Evolutionary conservation across 257 asterid genomes (phyloP).

Genomic region (Scutellaria galericulata): DNA sequence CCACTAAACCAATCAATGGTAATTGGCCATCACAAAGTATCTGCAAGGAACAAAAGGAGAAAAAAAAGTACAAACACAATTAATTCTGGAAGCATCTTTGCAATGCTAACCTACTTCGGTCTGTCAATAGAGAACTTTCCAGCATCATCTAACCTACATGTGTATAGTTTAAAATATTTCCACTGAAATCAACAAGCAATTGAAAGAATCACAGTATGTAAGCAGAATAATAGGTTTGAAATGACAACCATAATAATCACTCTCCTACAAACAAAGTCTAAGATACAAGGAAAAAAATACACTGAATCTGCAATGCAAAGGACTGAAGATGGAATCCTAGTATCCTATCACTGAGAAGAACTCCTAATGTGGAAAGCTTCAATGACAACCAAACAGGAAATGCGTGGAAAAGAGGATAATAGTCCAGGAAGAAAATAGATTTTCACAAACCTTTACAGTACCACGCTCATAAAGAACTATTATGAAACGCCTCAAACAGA

Average conservation of each 20-base stretch:
- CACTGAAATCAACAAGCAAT: constrained; percentile 13
- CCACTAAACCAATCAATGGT: constrained; percentile 87
- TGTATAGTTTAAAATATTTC: neutral
- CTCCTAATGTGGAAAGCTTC: constrained; percentile 23
- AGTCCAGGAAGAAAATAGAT: constrained; percentile 34
- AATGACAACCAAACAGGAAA: constrained; percentile 27
- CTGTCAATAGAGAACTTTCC: constrained; percentile 8
- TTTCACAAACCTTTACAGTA: constrained; percentile 67
- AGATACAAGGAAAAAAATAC: constrained; percentile 14
- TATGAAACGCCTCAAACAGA: constrained; percentile 93
- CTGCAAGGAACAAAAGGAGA: constrained; percentile 48
- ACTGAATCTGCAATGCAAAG: constrained; percentile 19
- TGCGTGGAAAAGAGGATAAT: constrained; percentile 22
- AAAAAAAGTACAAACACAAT: constrained; percentile 24
- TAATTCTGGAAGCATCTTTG: constrained; percentile 25
- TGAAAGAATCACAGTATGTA: constrained; percentile 11
- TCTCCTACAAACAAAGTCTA: constrained; percentile 13
- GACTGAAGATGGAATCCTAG: constrained; percentile 20
- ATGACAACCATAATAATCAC: constrained; percentile 22
- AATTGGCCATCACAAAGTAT: constrained; percentile 93
- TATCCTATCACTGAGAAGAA: constrained; percentile 1
- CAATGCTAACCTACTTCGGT: constrained; percentile 30
- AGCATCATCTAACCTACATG: constrained; percentile 5
- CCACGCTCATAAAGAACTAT: constrained; percentile 93
- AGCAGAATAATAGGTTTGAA: constrained; percentile 22